phyloP scores from a whole-genome alignment of 805 yeast genomes.

The Yarrowia alimentaria region DNA sequence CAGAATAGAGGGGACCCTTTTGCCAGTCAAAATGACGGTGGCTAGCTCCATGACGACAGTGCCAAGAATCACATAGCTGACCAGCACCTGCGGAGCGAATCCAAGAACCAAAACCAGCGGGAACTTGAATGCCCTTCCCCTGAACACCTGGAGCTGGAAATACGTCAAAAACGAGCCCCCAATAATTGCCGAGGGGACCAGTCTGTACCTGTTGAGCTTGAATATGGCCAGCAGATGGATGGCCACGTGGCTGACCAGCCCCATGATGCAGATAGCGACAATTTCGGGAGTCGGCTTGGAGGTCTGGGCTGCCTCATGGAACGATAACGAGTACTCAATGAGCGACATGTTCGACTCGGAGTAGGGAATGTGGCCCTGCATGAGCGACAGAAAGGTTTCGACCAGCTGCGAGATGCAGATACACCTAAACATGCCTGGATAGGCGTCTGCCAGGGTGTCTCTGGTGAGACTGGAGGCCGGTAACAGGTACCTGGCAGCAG shows the following conservation, averaged over 20 bases:
- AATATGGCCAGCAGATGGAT: slow-evolving; percentile 63
- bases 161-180: slow-evolving; percentile 55
- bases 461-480: background rate
- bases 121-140: slow-evolving; percentile 47
- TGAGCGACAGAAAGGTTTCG: slow-evolving; percentile 62
- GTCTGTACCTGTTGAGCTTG: slow-evolving; percentile 52
- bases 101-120: slow-evolving; percentile 60
- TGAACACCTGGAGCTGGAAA: slow-evolving; percentile 44
- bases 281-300: slow-evolving; percentile 54
- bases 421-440: slow-evolving; percentile 12
- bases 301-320: slow-evolving; percentile 63
- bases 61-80: slow-evolving; percentile 47
- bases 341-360: slow-evolving; percentile 68
- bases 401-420: slow-evolving; percentile 58
- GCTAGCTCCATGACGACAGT: slow-evolving; percentile 13
- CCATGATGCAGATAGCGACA: slow-evolving; percentile 52
- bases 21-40: slow-evolving; percentile 21
- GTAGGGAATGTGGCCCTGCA: slow-evolving; percentile 55
- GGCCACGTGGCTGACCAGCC: slow-evolving; percentile 56
- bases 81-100: slow-evolving; percentile 64
- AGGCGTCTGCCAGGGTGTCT: slow-evolving; percentile 14
- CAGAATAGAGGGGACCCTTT: slow-evolving; percentile 14
- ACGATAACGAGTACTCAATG: slow-evolving; percentile 72
- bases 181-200: slow-evolving; percentile 61
- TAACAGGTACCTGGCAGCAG: background rate